Percentiles rank a stretch among this genome's conserved stretches.
These are phyloP conservation scores for Nemophila menziesii DNA, from an alignment of 257 asterid genomes.

Conservation along the genomic window DNA sequence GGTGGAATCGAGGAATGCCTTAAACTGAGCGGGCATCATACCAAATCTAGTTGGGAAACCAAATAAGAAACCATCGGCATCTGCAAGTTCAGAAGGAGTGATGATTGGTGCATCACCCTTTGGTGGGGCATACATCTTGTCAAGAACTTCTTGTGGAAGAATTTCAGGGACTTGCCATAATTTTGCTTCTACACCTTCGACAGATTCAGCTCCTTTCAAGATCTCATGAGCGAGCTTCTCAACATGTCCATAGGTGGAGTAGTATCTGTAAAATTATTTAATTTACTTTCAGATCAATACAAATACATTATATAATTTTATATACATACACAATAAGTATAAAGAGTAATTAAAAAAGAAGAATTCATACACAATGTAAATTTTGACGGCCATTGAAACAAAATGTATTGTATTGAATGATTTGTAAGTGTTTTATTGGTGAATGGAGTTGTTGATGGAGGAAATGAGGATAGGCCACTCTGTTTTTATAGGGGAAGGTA, in stretches of 20 bases:
- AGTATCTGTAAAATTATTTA: background rate
- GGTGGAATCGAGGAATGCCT: slow-evolving; percentile 42
- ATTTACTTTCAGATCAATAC: background rate
- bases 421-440: background rate
- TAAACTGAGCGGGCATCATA: slow-evolving; percentile 48
- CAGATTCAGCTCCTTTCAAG: background rate
- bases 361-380: slow-evolving; percentile 1
- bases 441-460: background rate
- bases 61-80: slow-evolving; percentile 45
- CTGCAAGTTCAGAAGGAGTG: slow-evolving; percentile 25
- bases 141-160: slow-evolving; percentile 1
- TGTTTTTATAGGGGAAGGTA: background rate
- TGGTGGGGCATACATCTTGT: slow-evolving; percentile 4
- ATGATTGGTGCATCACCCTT: slow-evolving; percentile 30
- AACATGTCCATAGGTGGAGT: background rate
- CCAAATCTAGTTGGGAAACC: slow-evolving; percentile 47
- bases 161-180: background rate
- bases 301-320: too few species aligned
- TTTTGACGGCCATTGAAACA: background rate
- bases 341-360: background rate
- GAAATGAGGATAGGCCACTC: background rate
- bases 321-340: background rate
- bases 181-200: background rate
- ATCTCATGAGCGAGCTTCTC: background rate
- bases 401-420: background rate